Evolutionary conservation across 306 rosid genomes (phyloP).

Genomic region (Trifolium fragiferum): DNA sequence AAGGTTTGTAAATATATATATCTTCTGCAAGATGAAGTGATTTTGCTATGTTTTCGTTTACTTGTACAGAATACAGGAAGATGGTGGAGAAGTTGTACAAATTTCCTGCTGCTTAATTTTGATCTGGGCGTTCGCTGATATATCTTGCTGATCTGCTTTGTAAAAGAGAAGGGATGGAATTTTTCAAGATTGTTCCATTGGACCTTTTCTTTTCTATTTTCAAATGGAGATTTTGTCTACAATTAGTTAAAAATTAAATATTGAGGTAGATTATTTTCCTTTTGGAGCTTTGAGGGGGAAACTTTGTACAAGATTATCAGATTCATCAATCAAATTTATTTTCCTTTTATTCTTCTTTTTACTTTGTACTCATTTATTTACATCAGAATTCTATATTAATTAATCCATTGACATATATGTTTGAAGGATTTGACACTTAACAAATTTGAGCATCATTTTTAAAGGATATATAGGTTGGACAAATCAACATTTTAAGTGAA

Average conservation of each 20-base stretch:
- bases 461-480: too few relatives aligned
- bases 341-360: not conserved
- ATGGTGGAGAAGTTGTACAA: constrained; percentile 93
- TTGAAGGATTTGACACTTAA: too few relatives aligned
- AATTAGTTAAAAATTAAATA: not conserved
- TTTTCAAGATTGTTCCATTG: constrained; percentile 19
- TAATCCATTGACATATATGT: too few relatives aligned
- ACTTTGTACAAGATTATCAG: constrained; percentile 3
- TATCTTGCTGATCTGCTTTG: constrained; percentile 22
- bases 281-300: not conserved
- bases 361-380: not conserved
- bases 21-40: constrained; percentile 4
- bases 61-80: constrained; percentile 82
- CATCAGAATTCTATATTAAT: too few relatives aligned
- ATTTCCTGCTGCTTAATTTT: constrained; percentile 55
- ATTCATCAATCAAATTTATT: not conserved
- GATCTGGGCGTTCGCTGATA: not conserved
- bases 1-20: not conserved
- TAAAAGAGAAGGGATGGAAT: constrained; percentile 2
- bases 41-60: constrained; percentile 28
- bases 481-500: too few relatives aligned
- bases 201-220: constrained; percentile 15
- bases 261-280: not conserved
- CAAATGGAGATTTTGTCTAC: constrained; percentile 33
- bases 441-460: too few relatives aligned